Percentiles rank a stretch among this genome's conserved stretches.
Conservation (phyloP, 2,329 filamentous ascomycete genomes). For the Hymenoscyphus linearis region DNA sequence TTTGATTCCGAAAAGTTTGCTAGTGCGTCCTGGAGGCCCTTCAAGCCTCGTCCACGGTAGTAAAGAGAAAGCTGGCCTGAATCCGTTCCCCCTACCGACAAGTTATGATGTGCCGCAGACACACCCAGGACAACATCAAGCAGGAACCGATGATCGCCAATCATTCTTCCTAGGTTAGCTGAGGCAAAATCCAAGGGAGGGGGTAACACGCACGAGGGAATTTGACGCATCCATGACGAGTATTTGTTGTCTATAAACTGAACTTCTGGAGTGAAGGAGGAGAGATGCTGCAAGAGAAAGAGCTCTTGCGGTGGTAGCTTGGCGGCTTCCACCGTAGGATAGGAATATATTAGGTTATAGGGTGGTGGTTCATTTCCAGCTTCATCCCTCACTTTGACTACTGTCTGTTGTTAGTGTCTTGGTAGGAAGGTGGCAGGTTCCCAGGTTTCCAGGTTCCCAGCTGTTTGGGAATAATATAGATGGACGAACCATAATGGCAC, state of each 20-base stretch:
- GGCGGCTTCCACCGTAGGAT: slow-evolving; percentile 2
- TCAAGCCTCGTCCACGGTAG: slow-evolving; percentile 9
- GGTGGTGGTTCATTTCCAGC: slow-evolving; percentile 1
- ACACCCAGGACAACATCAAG: slow-evolving; percentile 7
- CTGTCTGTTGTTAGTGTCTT: neutral
- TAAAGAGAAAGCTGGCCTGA: slow-evolving; percentile 8
- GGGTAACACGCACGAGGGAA: neutral
- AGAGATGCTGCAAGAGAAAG: slow-evolving; percentile 6
- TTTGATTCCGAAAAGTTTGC: slow-evolving; percentile 11
- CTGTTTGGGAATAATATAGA: neutral
- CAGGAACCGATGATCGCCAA: slow-evolving; percentile 7
- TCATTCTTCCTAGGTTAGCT: slow-evolving; percentile 2
- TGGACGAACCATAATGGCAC: slow-evolving; percentile 5
- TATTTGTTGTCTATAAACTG: slow-evolving; percentile 12
- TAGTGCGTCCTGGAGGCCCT: slow-evolving; percentile 13
- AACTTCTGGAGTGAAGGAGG: slow-evolving; percentile 5
- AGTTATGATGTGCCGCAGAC: slow-evolving; percentile 7
- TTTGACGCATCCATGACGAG: slow-evolving; percentile 8
- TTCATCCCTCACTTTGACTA: slow-evolving; percentile 7
- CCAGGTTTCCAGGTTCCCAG: neutral
- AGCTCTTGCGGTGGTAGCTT: slow-evolving; percentile 9
- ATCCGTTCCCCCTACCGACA: slow-evolving; percentile 1
- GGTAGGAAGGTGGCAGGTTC: neutral
- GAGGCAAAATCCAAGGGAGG: neutral
- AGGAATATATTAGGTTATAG: neutral